Conservation (phyloP, 2,329 filamentous ascomycete species). For the Myrmaecium sp. region DNA sequence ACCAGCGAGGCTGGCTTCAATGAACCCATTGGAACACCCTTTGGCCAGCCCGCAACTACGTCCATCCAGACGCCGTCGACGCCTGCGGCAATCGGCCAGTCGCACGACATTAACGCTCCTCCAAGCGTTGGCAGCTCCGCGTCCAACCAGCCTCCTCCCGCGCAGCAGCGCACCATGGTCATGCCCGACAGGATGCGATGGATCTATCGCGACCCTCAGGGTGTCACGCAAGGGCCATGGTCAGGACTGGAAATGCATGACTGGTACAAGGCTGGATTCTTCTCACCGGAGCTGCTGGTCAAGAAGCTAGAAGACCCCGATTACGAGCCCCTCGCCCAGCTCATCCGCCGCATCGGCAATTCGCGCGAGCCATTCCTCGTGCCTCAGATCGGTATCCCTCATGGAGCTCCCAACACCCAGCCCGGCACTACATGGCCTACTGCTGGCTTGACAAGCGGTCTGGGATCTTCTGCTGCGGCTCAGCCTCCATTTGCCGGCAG, state of each 20-base stretch:
- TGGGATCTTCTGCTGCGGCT: slow-evolving; percentile 23
- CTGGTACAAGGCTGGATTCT: slow-evolving; percentile 98
- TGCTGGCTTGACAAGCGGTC: slow-evolving; percentile 16
- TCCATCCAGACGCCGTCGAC: slow-evolving; percentile 9
- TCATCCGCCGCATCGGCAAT: slow-evolving; percentile 91
- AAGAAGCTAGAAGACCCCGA: slow-evolving; percentile 89
- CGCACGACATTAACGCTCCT: slow-evolving; percentile 12
- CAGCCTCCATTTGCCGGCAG: slow-evolving; percentile 79
- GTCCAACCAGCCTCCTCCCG: slow-evolving; percentile 49
- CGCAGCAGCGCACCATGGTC: slow-evolving; percentile 77
- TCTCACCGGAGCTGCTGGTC: slow-evolving; percentile 82
- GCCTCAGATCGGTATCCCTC: slow-evolving; percentile 86
- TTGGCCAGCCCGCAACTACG: slow-evolving; percentile 9
- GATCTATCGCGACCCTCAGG: slow-evolving; percentile 93
- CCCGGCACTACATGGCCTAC: slow-evolving; percentile 28
- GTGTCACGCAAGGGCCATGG: slow-evolving; percentile 82
- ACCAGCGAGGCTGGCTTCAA: slow-evolving; percentile 1
- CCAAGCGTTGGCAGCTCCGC: slow-evolving; percentile 31
- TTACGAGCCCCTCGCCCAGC: slow-evolving; percentile 85
- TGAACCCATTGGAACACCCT: slow-evolving; percentile 12
- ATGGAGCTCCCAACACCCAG: slow-evolving; percentile 51
- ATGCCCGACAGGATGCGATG: slow-evolving; percentile 98
- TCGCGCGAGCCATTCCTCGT: slow-evolving; percentile 95
- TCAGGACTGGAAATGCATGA: slow-evolving; percentile 98
- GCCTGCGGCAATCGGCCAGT: slow-evolving; percentile 15